Base-by-base conservation (phyloP, 495 filamentous ascomycete species). In the Aspergillus nidulans region DNA sequence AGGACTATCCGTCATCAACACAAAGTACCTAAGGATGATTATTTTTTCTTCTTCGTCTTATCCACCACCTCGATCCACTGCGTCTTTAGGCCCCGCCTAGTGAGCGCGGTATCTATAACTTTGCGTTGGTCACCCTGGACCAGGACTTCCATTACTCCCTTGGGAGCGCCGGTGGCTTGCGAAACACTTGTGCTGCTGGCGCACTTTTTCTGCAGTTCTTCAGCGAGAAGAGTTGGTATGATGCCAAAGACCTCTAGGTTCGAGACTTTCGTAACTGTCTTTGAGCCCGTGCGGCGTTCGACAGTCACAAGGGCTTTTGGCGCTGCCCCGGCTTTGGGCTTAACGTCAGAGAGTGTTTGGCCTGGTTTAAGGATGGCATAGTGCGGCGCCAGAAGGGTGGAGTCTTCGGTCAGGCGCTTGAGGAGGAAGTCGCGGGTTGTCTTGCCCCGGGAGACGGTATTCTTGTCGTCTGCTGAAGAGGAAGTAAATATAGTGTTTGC, bases 41-140 rank as follows among this genome's bases (percentile, higher is more conserved):
- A 74, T 64, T 86, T 86, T 72, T 87, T 88, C 62, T 81, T 81
- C 70, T 87, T 86, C 9, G 83, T 87, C 70, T 86, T 89, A 71
- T 89, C 86, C 56, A 81, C 66, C 25, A 88, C 72, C 53, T 84
- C 80, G 20, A 88, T 74, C 82, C 82, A 85, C 52, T 78, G 74
- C 44, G 66, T 69, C 45, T 66, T 70, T 34, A 90, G 63, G 1
- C 86, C 86, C 42, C 85, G 76, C 62, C 75, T 79, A 47, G 78
- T 74, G 60, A 90, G 67, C 28, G 83, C 85, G 61, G 74, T 80
- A 28, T 83, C 69, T 32, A 89, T 73, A 4, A 74, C 80, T 53
- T 81, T 77, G 36, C 77, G 76, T 70, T 88, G 85, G 56, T 85
- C 83, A 7, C 86, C 86, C 63, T 90, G 86, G 1, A 89, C 79